Evolutionary conservation across 1,284 basidiomycete genomes (phyloP), one percentile per base, ranked within the genome.

Genomic region (Sanguinoderma infundibulare): DNA sequence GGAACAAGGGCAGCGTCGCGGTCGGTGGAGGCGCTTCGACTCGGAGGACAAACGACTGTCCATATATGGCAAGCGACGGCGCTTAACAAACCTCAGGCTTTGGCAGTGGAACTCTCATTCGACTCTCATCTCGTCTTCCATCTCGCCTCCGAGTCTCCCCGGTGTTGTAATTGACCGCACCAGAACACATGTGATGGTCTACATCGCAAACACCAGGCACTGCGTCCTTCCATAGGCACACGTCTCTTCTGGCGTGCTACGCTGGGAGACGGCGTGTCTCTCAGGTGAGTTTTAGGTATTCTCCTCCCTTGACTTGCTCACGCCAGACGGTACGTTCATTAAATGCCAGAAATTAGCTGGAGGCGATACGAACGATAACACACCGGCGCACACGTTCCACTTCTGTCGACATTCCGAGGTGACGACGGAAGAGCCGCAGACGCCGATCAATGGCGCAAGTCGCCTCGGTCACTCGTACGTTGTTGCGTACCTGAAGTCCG

Each of bases 391-490:
- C 26, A 24, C 44, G 28, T 32, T 32, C 26, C 46, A 15, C 17
- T n/a, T n/a, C n/a, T 32, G 46, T 49, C 46, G 46, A 49, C 17
- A 32, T 49, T 49, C 46, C 28, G 38, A 57, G 32, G 55, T 40
- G 28, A 28, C 30, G 40, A 20, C 47, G 47, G 59, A 28, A 20
- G 34, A n/a, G n/a, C n/a, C 6, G 3, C 20, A 44, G 22, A 22
- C 59, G 53, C 59, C 34, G 30, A 50, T 35, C 38, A 35, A 38
- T 55, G 39, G 42, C 36, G 58, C 50, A 50, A 55, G 12, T 28
- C 10, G 22, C 17, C 38, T 5, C 10, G 51, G 46, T 50, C 30
- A 15, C 40, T 17, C 17, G 42, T 38, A 4, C 39, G n/a, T 47
- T 55, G 39, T 60, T 32, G 22, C 22, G 15, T 15, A 22, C n/a